Base-by-base conservation (phyloP, 768 basidiomycete species). In the Suillus plorans region DNA sequence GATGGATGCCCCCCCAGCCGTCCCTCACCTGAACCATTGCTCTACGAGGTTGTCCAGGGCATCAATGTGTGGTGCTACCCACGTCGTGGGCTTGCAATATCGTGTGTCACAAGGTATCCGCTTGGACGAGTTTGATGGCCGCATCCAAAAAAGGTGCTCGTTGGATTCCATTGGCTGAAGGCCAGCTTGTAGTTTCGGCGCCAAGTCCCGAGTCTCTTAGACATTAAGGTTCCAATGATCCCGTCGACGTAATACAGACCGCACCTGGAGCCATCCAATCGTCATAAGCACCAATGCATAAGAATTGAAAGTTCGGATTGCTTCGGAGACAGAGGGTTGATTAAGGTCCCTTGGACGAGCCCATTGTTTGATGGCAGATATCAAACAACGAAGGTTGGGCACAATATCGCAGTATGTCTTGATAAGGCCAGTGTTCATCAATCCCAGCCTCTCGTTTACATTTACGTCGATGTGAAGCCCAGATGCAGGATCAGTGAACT, bases 271-370 rank as follows among this genome's bases (percentile, higher is more conserved):
- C 64, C 83, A 84, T 0, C 77, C 83, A 45, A 90, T 80, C 0
- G 83, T 83, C 87, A 90, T 88, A 68, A 90, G 70, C 12, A 81
- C 77, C 28, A 87, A 71, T 1, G 87, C 79, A 72, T 89, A 90
- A 66, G 87, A 89, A 65, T 84, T 89, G 69, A 89, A 87, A 3
- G 82, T 82, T 4, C 68, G 60, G 1, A 75, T 67, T 2, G 67
- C 67, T 0, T 52, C 63, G 13, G 31, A 37, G 0, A 70, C 68
- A 20, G 77, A 71, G 0, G 88, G 82, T 20, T 73, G 71, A 69
- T 89, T 89, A 52, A 88, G 72, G 0, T 78, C 82, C 5, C 81
- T 76, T 31, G 81, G 78, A 62, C 81, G 82, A 13, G 88, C 86
- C 89, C 89, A 91, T 20, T 71, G 66, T 72, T 90, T 89, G 72